These are phyloP conservation scores for Borovskyia barvae DNA, from an alignment of 208 protist species.

Conservation along the genomic window DNA sequence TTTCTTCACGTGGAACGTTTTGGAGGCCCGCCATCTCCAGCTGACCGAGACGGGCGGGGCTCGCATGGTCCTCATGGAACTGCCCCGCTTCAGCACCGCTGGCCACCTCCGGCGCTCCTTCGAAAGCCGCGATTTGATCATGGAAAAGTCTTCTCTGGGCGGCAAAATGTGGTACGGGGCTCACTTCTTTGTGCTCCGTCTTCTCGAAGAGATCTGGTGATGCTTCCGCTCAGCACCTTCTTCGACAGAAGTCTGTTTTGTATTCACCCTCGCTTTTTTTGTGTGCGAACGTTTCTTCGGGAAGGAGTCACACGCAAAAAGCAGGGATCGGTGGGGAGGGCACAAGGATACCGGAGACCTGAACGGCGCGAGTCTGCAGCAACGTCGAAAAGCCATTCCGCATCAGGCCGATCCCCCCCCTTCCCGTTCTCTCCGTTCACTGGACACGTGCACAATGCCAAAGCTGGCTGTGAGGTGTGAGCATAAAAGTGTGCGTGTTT, in stretches of 20 bases:
- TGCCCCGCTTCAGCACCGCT: conserved; percentile 29
- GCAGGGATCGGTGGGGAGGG: too few relatives aligned
- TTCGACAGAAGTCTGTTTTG: not conserved
- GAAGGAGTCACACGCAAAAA: too few relatives aligned
- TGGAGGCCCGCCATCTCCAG: conserved; percentile 20
- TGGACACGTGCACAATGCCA: too few relatives aligned
- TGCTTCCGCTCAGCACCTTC: not conserved
- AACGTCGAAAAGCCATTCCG: too few relatives aligned
- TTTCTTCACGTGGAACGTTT: conserved; percentile 57
- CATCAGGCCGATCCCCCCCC: too few relatives aligned
- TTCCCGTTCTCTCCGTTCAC: too few relatives aligned
- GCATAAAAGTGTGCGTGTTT: not conserved
- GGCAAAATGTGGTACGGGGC: conserved; percentile 58
- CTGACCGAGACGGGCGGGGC: conserved; percentile 20
- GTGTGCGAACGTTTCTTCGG: not conserved
- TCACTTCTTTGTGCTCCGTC: conserved; percentile 58
- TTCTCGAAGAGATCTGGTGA: not conserved
- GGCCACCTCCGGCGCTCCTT: conserved; percentile 47
- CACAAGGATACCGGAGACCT: too few relatives aligned
- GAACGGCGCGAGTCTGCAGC: too few relatives aligned
- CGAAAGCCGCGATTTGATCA: conserved; percentile 44
- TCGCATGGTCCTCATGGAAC: conserved; percentile 29
- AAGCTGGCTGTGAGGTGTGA: too few relatives aligned
- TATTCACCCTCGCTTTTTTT: not conserved
- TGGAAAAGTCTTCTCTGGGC: conserved; percentile 39